These are phyloP conservation scores for Fagus sylvatica DNA, from an alignment of 306 rosid species.

Conservation along the genomic window DNA sequence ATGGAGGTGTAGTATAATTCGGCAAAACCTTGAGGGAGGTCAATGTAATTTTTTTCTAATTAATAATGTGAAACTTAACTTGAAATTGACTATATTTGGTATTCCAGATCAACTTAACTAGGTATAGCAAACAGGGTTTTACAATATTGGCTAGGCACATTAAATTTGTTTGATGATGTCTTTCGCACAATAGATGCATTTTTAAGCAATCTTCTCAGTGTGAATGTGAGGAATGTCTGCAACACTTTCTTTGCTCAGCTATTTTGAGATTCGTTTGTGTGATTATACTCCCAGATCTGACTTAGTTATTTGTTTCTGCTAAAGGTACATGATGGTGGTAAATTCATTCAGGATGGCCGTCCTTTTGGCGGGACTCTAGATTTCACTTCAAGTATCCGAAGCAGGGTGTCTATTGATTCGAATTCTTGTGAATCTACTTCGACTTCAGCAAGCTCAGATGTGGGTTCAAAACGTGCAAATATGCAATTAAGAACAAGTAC, in stretches of 20 bases:
- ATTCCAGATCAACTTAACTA: neutral
- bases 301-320: slow-evolving; percentile 19
- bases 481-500: slow-evolving; percentile 72
- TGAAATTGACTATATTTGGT: neutral
- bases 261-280: neutral
- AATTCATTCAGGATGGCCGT: slow-evolving; percentile 37
- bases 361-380: slow-evolving; percentile 59
- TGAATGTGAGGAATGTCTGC: slow-evolving; percentile 9
- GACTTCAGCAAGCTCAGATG: slow-evolving; percentile 57
- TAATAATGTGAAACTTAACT: neutral
- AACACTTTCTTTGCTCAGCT: neutral
- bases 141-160: neutral
- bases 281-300: slow-evolving; percentile 13
- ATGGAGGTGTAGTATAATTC: no score
- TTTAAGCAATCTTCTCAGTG: neutral
- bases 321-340: slow-evolving; percentile 50
- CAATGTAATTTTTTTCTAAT: neutral
- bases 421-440: slow-evolving; percentile 44
- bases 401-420: slow-evolving; percentile 58
- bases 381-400: slow-evolving; percentile 40
- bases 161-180: neutral
- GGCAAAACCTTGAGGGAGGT: no score
- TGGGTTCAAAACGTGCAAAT: slow-evolving; percentile 56
- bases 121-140: no score
- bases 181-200: neutral